Evolutionary conservation across 768 basidiomycete species (phyloP), one percentile per base, ranked within the genome.

Genomic region (Amylocystis lapponica): DNA sequence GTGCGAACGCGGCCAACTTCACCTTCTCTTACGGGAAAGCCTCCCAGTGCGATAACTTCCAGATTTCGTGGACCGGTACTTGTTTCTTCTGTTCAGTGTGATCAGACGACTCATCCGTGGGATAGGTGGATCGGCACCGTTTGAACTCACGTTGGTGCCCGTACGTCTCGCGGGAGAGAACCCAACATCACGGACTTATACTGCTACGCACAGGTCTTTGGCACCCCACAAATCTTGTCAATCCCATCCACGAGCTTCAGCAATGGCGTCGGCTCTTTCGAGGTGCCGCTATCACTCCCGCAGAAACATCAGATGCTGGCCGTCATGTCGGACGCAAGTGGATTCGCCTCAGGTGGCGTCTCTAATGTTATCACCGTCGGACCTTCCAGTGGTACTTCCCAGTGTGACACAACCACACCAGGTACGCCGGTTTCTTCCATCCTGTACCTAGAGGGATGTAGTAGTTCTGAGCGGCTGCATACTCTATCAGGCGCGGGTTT

Each of bases 321-420:
- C 16, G 71, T 76, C 27, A 83, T 89, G 81, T 87, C 81, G 21
- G 86, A 89, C 55, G 67, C 77, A 14, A 74, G 73, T 21, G 84
- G 83, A 1, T 86, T 81, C 56, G 83, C 66, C 32, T 67, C 79
- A 9, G 86, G 86, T 4, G 86, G 83, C 19, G 67, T 69, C 20
- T 72, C 76, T 9, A 43, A 60, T 33, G 36, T 83, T 5, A 50
- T 81, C 30, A 69, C 65, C 1, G 76, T 79, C 13, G 76, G 69
- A 30, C 41, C 61, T 9, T 69, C 79, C 2, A 56, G 67, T 12
- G 72, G 70, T 20, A 47, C 48, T 31, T 41, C 54, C 11, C 61
- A 50, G 13, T 88, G 86, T 60, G 66, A 76, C 46, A 75, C 74
- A 0, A 64, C 66, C 10, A 57, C 61, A 51, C 70, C 76, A 33